Percentiles rank a stretch among this genome's conserved stretches.
These are phyloP conservation scores for Globisporangium sylvaticum DNA, from an alignment of 352 stramenopile genomes.

Conservation along the genomic window DNA sequence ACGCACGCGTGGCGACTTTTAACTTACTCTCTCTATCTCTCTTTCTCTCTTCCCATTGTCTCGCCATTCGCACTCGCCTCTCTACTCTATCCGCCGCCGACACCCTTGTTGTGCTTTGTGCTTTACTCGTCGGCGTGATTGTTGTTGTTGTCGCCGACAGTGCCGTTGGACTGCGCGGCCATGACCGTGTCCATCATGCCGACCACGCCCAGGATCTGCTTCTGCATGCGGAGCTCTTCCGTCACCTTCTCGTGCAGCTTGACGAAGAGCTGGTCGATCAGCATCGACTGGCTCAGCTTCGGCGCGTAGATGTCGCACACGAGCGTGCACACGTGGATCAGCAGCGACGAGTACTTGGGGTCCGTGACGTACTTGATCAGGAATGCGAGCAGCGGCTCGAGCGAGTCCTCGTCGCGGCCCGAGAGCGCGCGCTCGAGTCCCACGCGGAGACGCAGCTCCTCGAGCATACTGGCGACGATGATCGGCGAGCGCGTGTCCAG, in stretches of 20 bases:
- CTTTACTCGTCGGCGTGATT: conserved; percentile 19
- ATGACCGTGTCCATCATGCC: conserved; percentile 90
- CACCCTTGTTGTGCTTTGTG: not conserved
- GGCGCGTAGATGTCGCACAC: conserved; percentile 92
- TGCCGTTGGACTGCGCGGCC: conserved; percentile 75
- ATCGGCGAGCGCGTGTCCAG: conserved; percentile 89
- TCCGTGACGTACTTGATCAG: conserved; percentile 94
- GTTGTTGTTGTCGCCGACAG: conserved; percentile 22
- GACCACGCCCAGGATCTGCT: conserved; percentile 80
- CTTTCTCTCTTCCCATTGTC: not conserved
- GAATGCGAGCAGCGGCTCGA: conserved; percentile 94
- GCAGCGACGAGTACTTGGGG: conserved; percentile 90
- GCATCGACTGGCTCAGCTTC: conserved; percentile 88
- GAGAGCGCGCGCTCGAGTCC: conserved; percentile 88
- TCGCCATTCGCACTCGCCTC: not conserved
- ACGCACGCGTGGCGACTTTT: conserved; percentile 1
- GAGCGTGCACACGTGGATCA: conserved; percentile 91
- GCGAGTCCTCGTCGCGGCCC: conserved; percentile 91
- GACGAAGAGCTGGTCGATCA: conserved; percentile 93
- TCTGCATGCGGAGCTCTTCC: conserved; percentile 83
- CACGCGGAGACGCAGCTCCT: conserved; percentile 91
- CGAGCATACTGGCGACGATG: conserved; percentile 92
- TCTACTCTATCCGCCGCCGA: conserved; percentile 14
- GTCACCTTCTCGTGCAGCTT: conserved; percentile 88
- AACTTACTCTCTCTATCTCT: conserved; percentile 1